These are phyloP conservation scores for Colletotrichum cuscutae DNA, from an alignment of 2,329 filamentous ascomycete genomes.

Conservation along the genomic window DNA sequence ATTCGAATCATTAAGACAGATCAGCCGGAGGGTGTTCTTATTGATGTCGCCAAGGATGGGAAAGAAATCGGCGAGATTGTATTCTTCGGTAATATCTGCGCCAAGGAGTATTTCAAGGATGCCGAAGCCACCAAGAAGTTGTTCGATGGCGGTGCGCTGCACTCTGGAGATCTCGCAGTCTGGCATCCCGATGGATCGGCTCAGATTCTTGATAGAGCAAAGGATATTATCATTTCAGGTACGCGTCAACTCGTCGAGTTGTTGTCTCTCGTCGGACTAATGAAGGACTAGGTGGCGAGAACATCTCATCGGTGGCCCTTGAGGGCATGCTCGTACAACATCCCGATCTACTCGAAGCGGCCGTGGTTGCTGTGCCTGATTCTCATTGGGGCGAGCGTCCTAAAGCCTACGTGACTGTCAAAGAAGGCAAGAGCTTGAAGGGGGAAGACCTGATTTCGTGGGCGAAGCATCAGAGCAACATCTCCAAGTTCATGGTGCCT, in stretches of 20 bases:
- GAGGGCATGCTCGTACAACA: constrained; percentile 91
- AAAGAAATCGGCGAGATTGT: constrained; percentile 86
- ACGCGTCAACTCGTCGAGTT: constrained; percentile 41
- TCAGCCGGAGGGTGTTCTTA: constrained; percentile 71
- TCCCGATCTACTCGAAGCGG: constrained; percentile 89
- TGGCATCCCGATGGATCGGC: constrained; percentile 87
- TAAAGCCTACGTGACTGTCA: constrained; percentile 90
- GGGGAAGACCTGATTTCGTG: constrained; percentile 83
- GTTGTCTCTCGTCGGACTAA: constrained; percentile 1
- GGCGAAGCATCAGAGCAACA: constrained; percentile 83
- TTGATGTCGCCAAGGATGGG: constrained; percentile 76
- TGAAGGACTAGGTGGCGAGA: constrained; percentile 79
- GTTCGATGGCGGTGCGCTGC: constrained; percentile 86
- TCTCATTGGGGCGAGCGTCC: constrained; percentile 94
- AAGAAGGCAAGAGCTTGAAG: constrained; percentile 68
- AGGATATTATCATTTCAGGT: constrained; percentile 98
- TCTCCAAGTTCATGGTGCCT: constrained; percentile 91
- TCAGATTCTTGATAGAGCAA: constrained; percentile 92
- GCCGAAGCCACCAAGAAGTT: constrained; percentile 85
- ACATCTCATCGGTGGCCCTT: constrained; percentile 93
- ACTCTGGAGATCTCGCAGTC: constrained; percentile 92
- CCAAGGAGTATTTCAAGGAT: constrained; percentile 93
- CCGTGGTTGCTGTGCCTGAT: constrained; percentile 88
- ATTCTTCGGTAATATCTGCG: constrained; percentile 91
- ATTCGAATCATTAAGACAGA: constrained; percentile 82